Evolutionary conservation across 2,329 filamentous ascomycete genomes (phyloP), one percentile per base, ranked within the genome.

Genomic region (Malbranchea cinnamomea): DNA sequence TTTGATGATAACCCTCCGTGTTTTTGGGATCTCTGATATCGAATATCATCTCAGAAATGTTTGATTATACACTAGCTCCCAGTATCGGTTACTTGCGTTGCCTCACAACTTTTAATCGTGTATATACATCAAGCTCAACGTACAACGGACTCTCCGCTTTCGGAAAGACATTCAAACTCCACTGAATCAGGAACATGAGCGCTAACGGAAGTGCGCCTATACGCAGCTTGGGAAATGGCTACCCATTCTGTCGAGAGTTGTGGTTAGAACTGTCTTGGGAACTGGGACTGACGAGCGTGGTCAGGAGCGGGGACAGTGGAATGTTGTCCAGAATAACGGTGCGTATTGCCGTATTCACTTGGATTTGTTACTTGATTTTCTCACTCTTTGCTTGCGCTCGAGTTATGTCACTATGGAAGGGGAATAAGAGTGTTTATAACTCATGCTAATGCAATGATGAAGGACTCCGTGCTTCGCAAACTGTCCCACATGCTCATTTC

Each of bases 291-390:
- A 56, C 25, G 48, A 42, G 13, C 64, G 63, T 30, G 71, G 74
- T 1, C 80, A 76, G 2, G 78, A 75, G 6, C 70, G 82, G 2
- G 65, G 64, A 29, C 85, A 94, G 57, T 95, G 87, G 78, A 98
- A 98, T 54, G 74, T 95, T 17, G 82, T 95, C 32, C 87, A 95
- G 60, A 95, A 95, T 52, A 95, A 94, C 44, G 83, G 68, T 70
- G 43, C 25, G 51, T 52, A 32, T 24, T 31, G 23, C 27, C n/a
- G 26, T 28, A 15, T 29, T 31, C 36, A 22, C n/a, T n/a, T n/a
- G n/a, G n/a, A n/a, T n/a, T n/a, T n/a, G n/a, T n/a, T n/a, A n/a
- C n/a, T n/a, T n/a, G n/a, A n/a, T 29, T 18, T 27, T 16, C 25
- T 20, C 19, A 14, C 22, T 30, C 8, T 27, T 33, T 23, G 15